Evolutionary conservation across 768 basidiomycete species (phyloP).

Genomic region (Peribolospora baueri): DNA sequence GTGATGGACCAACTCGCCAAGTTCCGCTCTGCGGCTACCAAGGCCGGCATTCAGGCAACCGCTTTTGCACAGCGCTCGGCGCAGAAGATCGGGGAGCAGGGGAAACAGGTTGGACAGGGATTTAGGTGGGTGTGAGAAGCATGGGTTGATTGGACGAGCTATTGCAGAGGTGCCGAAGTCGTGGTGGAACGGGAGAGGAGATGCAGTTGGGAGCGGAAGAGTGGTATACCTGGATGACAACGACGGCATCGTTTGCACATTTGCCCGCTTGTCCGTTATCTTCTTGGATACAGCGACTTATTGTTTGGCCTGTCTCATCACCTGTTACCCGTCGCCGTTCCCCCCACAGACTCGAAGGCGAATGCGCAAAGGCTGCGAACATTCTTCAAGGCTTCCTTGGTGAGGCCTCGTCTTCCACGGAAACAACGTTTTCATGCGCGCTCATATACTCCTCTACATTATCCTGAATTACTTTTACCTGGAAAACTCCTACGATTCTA

Average conservation of each 20-base stretch:
- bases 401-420: constrained; percentile 17
- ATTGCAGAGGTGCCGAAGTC: not conserved
- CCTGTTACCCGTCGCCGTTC: not conserved
- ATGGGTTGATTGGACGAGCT: constrained; percentile 20
- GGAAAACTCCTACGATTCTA: constrained; percentile 2
- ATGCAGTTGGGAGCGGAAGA: too few species aligned
- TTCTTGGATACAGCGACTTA: too few species aligned
- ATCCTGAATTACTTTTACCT: not conserved
- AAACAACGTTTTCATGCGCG: not conserved
- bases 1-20: constrained; percentile 42
- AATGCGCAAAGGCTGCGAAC: constrained; percentile 47
- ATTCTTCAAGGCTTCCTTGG: constrained; percentile 80
- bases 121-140: constrained; percentile 81
- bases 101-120: constrained; percentile 51
- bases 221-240: too few species aligned
- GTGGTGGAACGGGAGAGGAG: too few species aligned
- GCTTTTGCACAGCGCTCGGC: constrained; percentile 45
- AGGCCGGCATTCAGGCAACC: constrained; percentile 56
- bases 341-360: not conserved
- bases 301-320: not conserved
- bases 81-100: constrained; percentile 45
- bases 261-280: too few species aligned
- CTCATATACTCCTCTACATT: not conserved
- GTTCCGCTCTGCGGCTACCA: constrained; percentile 52
- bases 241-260: too few species aligned